Base-by-base conservation (phyloP, 2,329 filamentous ascomycete species). In the Ceratocystis variospora region DNA sequence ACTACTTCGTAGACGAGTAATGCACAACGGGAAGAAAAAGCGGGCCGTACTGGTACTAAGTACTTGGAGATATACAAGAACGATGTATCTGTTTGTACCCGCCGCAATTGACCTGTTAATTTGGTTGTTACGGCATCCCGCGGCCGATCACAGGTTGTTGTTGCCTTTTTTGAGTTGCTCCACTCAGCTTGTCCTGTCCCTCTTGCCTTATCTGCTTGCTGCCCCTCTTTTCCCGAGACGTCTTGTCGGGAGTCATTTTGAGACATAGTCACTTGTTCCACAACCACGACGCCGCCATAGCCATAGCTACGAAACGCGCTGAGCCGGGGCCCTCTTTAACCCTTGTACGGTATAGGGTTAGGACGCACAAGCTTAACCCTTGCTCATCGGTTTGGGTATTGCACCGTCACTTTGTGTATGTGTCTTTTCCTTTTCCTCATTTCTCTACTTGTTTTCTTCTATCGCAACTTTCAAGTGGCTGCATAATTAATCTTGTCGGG, bases 131-230 rank as follows among this genome's bases (percentile, higher is more conserved):
- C 53, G 25, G 28, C 15, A 33, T 59, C 53, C 25, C 15, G 33
- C 53, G 17, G 53, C 53, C 53, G 53, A 59, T 59, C 28, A 59
- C 53, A 59, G 53, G 15, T 59, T 59, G 53, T 31, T 59, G 53
- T 59, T 59, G 28, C 28, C 28, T 59, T 31, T 37, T 59, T 57
- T 28, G 3, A 22, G 17, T 17, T 57, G 4, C 17, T 33, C 28
- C 53, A 17, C 17, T 33, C n/a, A 17, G 17, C 5, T 31, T 19
- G 25, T 33, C 22, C 50, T 28, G 15, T 25, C 19, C 50, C 50
- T 28, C 50, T 12, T 28, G 12, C 50, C 22, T 25, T 28, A 25
- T 28, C 50, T 55, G 22, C n/a, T 25, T 28, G 15, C 12, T 41
- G 37, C 37, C 37, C 37, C 37, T 41, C 37, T 41, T 41, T 41